phyloP scores from a whole-genome alignment of 495 filamentous ascomycete species.

The Pyrenula aspistea region DNA sequence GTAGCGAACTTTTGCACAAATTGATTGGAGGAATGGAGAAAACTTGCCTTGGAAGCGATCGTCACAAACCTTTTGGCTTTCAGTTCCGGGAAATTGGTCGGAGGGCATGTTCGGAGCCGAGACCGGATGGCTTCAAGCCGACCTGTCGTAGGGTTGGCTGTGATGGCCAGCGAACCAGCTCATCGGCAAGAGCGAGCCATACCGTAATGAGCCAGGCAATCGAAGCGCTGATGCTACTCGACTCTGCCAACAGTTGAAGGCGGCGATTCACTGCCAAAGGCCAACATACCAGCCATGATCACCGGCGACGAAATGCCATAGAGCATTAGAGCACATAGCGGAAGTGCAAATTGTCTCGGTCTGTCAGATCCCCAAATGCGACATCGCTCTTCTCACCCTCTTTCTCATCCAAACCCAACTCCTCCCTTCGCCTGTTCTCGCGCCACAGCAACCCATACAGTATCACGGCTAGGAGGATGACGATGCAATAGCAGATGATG shows the following conservation, averaged over 20 bases:
- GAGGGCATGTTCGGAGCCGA: neutral
- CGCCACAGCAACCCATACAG: slow-evolving; percentile 44
- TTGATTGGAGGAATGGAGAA: neutral
- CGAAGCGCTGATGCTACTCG: neutral
- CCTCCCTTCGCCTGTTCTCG: slow-evolving; percentile 42
- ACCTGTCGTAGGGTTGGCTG: neutral
- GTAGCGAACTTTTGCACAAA: neutral
- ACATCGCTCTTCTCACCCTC: slow-evolving; percentile 49
- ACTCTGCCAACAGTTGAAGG: no score
- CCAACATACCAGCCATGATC: no score
- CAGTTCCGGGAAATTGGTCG: no score
- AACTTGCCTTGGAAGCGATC: neutral
- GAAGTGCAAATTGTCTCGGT: slow-evolving; percentile 66
- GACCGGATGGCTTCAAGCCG: neutral
- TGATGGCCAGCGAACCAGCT: neutral
- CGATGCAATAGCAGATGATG: slow-evolving; percentile 63
- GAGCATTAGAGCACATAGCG: slow-evolving; percentile 47
- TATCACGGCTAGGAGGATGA: slow-evolving; percentile 37
- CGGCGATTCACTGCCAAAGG: no score
- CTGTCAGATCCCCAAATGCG: slow-evolving; percentile 66
- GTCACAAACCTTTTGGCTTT: neutral
- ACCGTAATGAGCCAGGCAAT: neutral
- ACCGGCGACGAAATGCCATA: no score
- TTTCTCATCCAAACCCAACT: slow-evolving; percentile 39
- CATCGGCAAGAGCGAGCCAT: neutral